Evolutionary conservation across 768 basidiomycete genomes (phyloP).

Genomic region (Hericium coralloides): DNA sequence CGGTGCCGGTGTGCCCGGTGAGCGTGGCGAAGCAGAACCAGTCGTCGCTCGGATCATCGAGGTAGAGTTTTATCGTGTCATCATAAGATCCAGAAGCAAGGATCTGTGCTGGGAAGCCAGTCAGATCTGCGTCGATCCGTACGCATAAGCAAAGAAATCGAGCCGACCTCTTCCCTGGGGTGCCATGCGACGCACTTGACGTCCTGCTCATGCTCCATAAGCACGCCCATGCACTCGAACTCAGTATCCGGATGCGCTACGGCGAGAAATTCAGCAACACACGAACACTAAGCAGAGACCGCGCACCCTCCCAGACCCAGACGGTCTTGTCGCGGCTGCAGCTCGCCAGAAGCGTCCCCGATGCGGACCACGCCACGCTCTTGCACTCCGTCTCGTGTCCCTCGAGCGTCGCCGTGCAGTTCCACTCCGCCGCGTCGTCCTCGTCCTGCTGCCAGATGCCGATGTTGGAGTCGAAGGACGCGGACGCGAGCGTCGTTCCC

Average conservation of each 20-base stretch:
- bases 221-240: constrained; percentile 89
- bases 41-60: constrained; percentile 90
- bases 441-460: constrained; percentile 79
- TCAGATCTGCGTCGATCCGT: constrained; percentile 3
- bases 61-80: constrained; percentile 87
- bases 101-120: constrained; percentile 45
- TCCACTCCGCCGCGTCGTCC: constrained; percentile 52
- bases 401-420: constrained; percentile 78
- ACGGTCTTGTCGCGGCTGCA: constrained; percentile 96
- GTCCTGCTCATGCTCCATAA: constrained; percentile 97
- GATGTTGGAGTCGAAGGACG: constrained; percentile 89
- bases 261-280: not conserved
- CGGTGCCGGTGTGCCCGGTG: constrained; percentile 75
- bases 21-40: constrained; percentile 87
- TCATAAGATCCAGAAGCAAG: constrained; percentile 97
- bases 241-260: constrained; percentile 85
- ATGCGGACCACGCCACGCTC: constrained; percentile 25
- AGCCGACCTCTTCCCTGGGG: constrained; percentile 80
- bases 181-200: constrained; percentile 96
- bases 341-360: constrained; percentile 70
- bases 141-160: not conserved
- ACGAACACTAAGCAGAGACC: not conserved
- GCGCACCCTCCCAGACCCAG: constrained; percentile 96
- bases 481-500: constrained; percentile 80
- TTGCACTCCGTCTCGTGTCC: constrained; percentile 98